Base-by-base conservation (phyloP, 73 alveolate species). In the Paramecium biaurelia region DNA sequence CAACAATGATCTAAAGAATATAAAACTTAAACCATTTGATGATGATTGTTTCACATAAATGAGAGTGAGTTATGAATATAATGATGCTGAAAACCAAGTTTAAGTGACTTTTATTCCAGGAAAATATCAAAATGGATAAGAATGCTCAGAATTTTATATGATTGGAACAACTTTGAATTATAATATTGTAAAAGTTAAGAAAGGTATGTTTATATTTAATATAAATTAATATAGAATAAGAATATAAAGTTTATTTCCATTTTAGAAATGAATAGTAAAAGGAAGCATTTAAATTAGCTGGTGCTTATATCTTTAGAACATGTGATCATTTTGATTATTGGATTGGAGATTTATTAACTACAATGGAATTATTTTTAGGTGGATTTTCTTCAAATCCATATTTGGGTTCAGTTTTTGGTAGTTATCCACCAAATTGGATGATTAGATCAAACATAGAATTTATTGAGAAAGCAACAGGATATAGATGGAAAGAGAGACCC, bases 311-410 rank as follows among this genome's bases (percentile, higher is more conserved):
- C 23, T 89, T 89, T 43, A 89, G 87, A 82, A 70, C 94, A n/a
- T 89, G 94, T 32, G 85, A 89, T 38, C 24, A 68, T 26, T 89
- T 89, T 82, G 94, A 76, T 43, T 57, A 89, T 49, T 70, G 85
- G 79, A 38, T 89, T 8, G 89, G 92, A 41, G 96, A 97, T 32
- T 92, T 95, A 34, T 42, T 93, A 12, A 89, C 94, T 28, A 93
- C 99, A 6, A 70, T 96, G 4, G 95, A 90, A 47, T 95, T 94
- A 49, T 97, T 97, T 90, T 58, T 93, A 14, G 99, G 99, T 32
- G 99, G 99, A 5, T 95, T 97, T 63, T 96, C 98, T 11, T 42
- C 85, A 26, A 93, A 96, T 92, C 98, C 98, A 2, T 79, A 97
- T 68, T 79, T 32, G 47, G 88, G 86, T 2, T 95, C 97, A 20